Base-by-base conservation (phyloP, 805 yeast genomes). In the Metschnikowia amazonensis region DNA sequence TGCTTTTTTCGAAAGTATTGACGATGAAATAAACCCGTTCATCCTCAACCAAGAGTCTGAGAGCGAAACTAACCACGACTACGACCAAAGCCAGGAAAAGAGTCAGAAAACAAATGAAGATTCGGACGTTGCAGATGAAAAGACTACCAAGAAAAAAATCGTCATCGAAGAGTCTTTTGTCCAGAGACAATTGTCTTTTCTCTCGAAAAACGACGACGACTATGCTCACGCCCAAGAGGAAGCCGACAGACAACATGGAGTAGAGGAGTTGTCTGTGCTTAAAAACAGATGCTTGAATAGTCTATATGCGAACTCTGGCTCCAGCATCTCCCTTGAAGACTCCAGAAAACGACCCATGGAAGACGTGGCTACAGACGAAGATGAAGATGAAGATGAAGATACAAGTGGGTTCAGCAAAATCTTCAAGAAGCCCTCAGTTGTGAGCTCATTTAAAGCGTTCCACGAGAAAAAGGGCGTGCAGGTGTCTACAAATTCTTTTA, bases 1-100 rank as follows among this genome's bases (percentile, higher is more conserved):
- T 52, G 87, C 92, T 0, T 86, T 86, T 56, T 85, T 81, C 58
- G 80, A 79, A 30, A 72, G 84, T 16, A 79, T 82, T 46, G 74
- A 81, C 17, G 84, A 79, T 20, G 77, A 74, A 36, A 57, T 56
- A 18, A 34, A 24, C 23, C 67, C 69, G 8, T 61, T 62, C 16
- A 63, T 60, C 11, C 53, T 60, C 18, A 64, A 59, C 2, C 59
- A 61, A 11, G 59, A 45, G 3, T 51, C 58, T 1, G 69, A 66
- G 36, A 59, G 58, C 27, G 64, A 58, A 3, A 52, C 48, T 8
- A 59, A 54, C 11, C 60, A 45, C 13, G 51, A 54, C 14, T 60
- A 56, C 9, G 50, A 38, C 10, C 39, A 35, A 5, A 25, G 37
- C 18, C 44, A 35, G 25, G 47, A 39, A 9, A 18, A 21, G 7